Evolutionary conservation across 169 alveolate genomes (phyloP), one percentile per base, ranked within the genome.

Genomic region (Plasmodium vivax): DNA sequence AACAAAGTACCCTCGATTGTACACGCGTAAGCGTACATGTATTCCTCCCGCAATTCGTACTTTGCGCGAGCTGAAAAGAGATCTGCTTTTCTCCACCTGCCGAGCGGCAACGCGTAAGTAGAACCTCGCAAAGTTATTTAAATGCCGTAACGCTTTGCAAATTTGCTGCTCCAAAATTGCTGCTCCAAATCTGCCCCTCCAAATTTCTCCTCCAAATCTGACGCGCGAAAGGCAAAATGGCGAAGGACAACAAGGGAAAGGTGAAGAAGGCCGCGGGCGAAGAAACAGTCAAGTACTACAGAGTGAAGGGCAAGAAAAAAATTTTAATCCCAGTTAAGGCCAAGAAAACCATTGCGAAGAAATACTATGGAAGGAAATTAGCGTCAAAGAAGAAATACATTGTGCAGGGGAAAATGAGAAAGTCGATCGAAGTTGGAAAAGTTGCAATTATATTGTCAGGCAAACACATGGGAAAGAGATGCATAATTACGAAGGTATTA

Each of bases 381-480:
- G 97, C 97, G 14, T 91, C 97, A 34, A 83, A 75, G 23, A 96
- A 96, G 32, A 96, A 95, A 93, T 80, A 92, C 82, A n/a, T 88
- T 4, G 97, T 88, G 73, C 95, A 95, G 95, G 96, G 97, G 82
- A 93, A 94, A 85, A 30, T 92, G 14, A 97, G 99, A 93, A 96
- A 96, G 82, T 97, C 98, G 43, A 95, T 98, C 72, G 95, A 94
- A 81, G 98, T 99, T 41, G 99, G 99, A 36, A 97, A 98, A 56
- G 99, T 99, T n/a, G 97, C 98, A 85, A 98, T 99, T 73, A 95
- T 99, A 84, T 97, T 99, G 47, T 96, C 99, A 77, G 99, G 99
- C 73, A 98, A 98, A 95, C 98, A 98, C 98, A 97, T 98, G 95
- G 99, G 99, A 84, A 98, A 98, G 95, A 98, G 99, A 85, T 99